phyloP scores from a whole-genome alignment of 2,329 filamentous ascomycete genomes.

The Talaromyces sp. region DNA sequence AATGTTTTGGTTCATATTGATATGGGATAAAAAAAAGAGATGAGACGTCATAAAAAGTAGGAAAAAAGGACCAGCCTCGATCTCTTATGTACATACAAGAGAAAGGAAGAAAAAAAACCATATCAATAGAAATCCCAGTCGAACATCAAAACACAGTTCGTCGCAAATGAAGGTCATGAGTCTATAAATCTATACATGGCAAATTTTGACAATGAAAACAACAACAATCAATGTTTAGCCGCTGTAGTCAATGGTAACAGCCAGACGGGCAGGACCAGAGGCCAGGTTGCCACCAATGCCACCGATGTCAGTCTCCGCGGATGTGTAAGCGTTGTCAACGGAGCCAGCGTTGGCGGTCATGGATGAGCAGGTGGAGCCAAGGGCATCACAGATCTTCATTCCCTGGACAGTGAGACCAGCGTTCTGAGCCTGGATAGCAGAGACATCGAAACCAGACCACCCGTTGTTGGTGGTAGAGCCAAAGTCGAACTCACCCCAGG shows the following conservation, averaged over 20 bases:
- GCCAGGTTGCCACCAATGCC: constrained; percentile 40
- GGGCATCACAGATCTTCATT: constrained; percentile 37
- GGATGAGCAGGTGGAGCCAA: constrained; percentile 31
- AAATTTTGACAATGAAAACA: not conserved
- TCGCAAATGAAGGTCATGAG: not conserved
- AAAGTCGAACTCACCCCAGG: constrained; percentile 41
- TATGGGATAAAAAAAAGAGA: too few relatives aligned
- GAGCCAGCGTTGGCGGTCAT: constrained; percentile 26
- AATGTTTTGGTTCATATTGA: too few relatives aligned
- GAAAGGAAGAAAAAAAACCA: too few relatives aligned
- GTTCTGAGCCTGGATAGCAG: constrained; percentile 35
- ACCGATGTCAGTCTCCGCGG: constrained; percentile 28
- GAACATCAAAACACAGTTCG: too few relatives aligned
- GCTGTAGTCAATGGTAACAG: constrained; percentile 30
- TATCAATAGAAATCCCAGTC: too few relatives aligned
- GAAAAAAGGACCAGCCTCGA: too few relatives aligned
- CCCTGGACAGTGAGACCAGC: constrained; percentile 34
- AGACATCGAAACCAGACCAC: constrained; percentile 38
- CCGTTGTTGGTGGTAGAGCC: constrained; percentile 27
- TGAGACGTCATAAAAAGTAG: too few relatives aligned
- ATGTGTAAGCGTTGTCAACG: constrained; percentile 38
- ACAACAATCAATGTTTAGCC: constrained; percentile 15
- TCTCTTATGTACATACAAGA: too few relatives aligned
- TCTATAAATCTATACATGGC: not conserved
- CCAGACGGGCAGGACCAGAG: constrained; percentile 25